phyloP scores from a whole-genome alignment of 257 asterid species.

The Plantago ovata region DNA sequence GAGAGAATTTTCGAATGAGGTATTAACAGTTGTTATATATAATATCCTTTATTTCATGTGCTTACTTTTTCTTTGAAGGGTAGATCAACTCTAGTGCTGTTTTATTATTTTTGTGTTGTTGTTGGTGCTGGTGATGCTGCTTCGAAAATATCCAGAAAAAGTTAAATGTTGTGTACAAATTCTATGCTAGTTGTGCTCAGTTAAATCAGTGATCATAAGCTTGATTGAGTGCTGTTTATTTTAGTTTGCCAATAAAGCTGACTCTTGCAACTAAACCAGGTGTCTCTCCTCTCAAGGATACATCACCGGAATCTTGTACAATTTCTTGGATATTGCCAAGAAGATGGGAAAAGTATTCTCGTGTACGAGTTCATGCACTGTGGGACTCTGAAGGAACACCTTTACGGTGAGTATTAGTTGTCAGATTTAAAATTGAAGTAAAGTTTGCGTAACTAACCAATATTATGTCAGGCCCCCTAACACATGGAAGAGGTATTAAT shows the following conservation, averaged over 20 bases:
- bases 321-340: constrained; percentile 97
- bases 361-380: constrained; percentile 95
- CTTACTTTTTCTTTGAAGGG: constrained; percentile 7
- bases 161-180: no score
- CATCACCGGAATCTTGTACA: constrained; percentile 96
- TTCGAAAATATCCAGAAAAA: no score
- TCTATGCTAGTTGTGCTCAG: background rate
- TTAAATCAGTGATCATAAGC: background rate
- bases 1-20: constrained; percentile 95
- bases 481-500: constrained; percentile 60
- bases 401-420: constrained; percentile 47
- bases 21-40: constrained; percentile 21
- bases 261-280: constrained; percentile 41
- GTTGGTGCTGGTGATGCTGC: no score
- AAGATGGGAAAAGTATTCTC: constrained; percentile 82
- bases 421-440: background rate
- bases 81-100: no score
- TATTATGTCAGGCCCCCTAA: constrained; percentile 51
- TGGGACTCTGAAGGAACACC: constrained; percentile 95
- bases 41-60: constrained; percentile 4
- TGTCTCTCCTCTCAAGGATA: constrained; percentile 95
- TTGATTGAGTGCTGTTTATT: background rate
- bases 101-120: no score
- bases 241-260: constrained; percentile 6
- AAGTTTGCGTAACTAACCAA: constrained; percentile 10